These are phyloP conservation scores for Talaromyces ruber DNA, from an alignment of 495 filamentous ascomycete species.

Conservation along the genomic window DNA sequence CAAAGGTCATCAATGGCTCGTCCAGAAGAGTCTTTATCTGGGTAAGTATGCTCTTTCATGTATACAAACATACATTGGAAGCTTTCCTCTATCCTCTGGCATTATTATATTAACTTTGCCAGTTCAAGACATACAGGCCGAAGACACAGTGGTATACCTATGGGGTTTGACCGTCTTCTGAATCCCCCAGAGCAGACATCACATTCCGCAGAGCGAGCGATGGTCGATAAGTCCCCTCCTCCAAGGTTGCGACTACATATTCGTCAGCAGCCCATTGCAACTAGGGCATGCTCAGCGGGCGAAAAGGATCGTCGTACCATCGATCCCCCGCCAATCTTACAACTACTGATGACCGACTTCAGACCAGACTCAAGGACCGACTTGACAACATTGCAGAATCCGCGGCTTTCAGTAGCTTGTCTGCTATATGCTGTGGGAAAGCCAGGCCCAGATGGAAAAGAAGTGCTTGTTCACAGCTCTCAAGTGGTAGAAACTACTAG, in stretches of 20 bases:
- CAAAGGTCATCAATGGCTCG: neutral
- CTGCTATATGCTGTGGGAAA: conserved; percentile 42
- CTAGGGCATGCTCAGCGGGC: conserved; percentile 88
- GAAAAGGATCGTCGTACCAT: conserved; percentile 90
- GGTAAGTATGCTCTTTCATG: neutral
- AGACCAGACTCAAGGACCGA: conserved; percentile 40
- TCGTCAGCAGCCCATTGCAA: conserved; percentile 84
- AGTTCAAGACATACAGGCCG: conserved; percentile 2
- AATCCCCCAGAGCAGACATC: conserved; percentile 15
- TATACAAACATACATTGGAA: neutral
- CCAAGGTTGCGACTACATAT: conserved; percentile 50
- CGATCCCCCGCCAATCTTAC: conserved; percentile 90
- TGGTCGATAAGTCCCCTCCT: conserved; percentile 18
- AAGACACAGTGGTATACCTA: conserved; percentile 22
- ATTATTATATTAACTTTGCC: neutral
- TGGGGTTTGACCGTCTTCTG: conserved; percentile 34
- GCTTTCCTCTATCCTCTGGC: neutral
- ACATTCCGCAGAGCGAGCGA: neutral
- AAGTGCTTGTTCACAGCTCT: conserved; percentile 8
- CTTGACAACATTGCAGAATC: conserved; percentile 57
- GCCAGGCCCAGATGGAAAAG: conserved; percentile 7
- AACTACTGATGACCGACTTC: conserved; percentile 67
- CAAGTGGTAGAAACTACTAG: neutral
- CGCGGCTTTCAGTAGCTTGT: conserved; percentile 80
- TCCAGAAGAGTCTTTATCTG: neutral